Conservation (phyloP, 2,329 filamentous ascomycete species). For the Diaporthe sp. region DNA sequence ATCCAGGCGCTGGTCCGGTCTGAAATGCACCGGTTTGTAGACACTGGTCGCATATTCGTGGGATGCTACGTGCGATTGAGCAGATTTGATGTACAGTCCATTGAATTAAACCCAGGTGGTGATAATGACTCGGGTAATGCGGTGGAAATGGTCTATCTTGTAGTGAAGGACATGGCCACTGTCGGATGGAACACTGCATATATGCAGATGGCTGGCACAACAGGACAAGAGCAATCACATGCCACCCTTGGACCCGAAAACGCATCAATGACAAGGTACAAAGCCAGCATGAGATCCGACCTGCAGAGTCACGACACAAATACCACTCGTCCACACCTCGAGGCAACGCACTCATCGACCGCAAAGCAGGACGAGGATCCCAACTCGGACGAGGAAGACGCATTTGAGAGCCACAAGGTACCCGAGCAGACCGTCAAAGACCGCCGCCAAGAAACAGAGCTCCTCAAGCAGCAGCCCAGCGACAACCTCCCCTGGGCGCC, state of each 20-base stretch:
- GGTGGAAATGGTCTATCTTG: constrained; percentile 58
- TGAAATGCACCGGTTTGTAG: constrained; percentile 63
- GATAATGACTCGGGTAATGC: constrained; percentile 12
- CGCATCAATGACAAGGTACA: background rate
- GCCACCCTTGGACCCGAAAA: background rate
- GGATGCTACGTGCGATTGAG: constrained; percentile 66
- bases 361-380: constrained; percentile 43
- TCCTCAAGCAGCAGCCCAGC: constrained; percentile 32
- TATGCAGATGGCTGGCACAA: constrained; percentile 45
- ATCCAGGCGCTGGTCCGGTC: constrained; percentile 66
- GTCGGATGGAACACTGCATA: constrained; percentile 65
- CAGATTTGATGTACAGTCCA: constrained; percentile 53
- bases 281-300: background rate
- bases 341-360: too few species aligned
- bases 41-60: constrained; percentile 59
- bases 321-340: background rate
- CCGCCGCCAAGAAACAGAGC: constrained; percentile 35
- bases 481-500: constrained; percentile 53
- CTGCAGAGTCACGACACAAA: background rate
- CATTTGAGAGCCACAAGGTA: constrained; percentile 43
- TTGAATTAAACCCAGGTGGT: constrained; percentile 40
- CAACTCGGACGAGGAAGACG: constrained; percentile 47
- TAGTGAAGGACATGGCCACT: constrained; percentile 60
- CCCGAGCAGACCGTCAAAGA: constrained; percentile 38
- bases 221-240: background rate